Conservation (phyloP, 2,329 filamentous ascomycete species). For the Phyllachora maydis region DNA sequence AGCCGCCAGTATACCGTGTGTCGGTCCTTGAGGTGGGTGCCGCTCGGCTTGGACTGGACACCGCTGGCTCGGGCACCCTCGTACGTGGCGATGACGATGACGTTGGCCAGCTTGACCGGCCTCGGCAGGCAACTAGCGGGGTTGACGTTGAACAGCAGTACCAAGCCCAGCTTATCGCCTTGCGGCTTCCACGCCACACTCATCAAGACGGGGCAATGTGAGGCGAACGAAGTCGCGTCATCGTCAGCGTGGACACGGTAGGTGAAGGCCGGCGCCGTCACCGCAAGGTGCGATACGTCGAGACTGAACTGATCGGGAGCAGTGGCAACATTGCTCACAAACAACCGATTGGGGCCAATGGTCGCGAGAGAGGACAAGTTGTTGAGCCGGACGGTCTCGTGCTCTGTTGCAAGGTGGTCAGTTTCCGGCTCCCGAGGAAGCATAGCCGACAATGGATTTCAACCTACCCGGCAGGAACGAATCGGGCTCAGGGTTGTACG, state of each 20-base stretch:
- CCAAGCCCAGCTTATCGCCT: slow-evolving; percentile 65
- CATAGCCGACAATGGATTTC: too few relatives aligned
- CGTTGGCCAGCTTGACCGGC: slow-evolving; percentile 38
- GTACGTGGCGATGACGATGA: slow-evolving; percentile 53
- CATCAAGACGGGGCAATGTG: slow-evolving; percentile 53
- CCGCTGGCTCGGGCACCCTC: slow-evolving; percentile 45
- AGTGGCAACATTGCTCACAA: slow-evolving; percentile 52
- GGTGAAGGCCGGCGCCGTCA: slow-evolving; percentile 68
- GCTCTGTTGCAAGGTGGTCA: too few relatives aligned
- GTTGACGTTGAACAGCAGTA: slow-evolving; percentile 72
- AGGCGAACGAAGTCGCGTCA: slow-evolving; percentile 15
- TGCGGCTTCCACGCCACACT: slow-evolving; percentile 68
- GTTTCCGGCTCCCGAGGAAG: too few relatives aligned
- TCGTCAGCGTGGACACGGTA: slow-evolving; percentile 68
- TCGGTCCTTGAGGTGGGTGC: slow-evolving; percentile 61
- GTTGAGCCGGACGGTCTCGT: slow-evolving; percentile 60
- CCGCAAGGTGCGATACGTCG: slow-evolving; percentile 46
- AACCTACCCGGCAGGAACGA: slow-evolving; percentile 26
- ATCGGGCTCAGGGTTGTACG: slow-evolving; percentile 42
- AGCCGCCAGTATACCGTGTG: slow-evolving; percentile 65
- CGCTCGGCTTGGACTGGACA: slow-evolving; percentile 59
- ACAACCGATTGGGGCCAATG: slow-evolving; percentile 83
- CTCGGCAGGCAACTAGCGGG: slow-evolving; percentile 31
- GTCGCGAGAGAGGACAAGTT: slow-evolving; percentile 79
- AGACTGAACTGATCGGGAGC: slow-evolving; percentile 61